Evolutionary conservation across 345 rosid species (phyloP), one percentile per base, ranked within the genome.

Genomic region (Lumnitzera racemosa): DNA sequence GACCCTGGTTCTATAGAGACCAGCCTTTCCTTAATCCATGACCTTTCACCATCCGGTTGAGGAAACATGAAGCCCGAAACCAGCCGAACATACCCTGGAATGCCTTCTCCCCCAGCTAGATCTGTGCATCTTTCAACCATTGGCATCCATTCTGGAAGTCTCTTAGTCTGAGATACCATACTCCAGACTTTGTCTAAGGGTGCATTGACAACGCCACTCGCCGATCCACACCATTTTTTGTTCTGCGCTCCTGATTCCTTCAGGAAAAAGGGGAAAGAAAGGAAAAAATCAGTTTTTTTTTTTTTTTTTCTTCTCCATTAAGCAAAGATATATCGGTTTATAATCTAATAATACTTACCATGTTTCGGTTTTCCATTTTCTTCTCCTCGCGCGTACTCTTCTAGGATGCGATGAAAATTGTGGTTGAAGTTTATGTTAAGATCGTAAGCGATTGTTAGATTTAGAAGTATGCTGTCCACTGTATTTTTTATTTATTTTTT

Each of bases 21-120:
- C 56, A 80, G 62, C 66, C 69, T 80, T 70, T 80, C 84, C 61
- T 79, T 80, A 66, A 80, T 80, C 86, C 88, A 75, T 12, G 86
- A 82, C 65, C 86, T 71, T 55, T 78, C 79, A 46, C 83, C 80
- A 17, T 80, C 79, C 10, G 71, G 61, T 59, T 73, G 84, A 57
- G 83, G 81, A 68, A 78, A 78, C 86, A 78, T 80, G 80, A 80
- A 85, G 24, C 88, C 81, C 0, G 83, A 80, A 43, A 75, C 78
- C 3, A 80, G 65, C 47, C 83, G 61, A 13, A 70, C 62, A 46
- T 79, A 82, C 17, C 83, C 84, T 0, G 76, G 70, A 48, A 61
- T n/a, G 12, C 88, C 86, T 59, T 75, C 84, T 5, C 75, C 59
- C 55, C 84, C 81, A 0, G 54, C 67, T 23, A 82, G 61, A 50